Base-by-base conservation (phyloP, 192 early-diverging fungal species). In the Coemansia guatemalensis region DNA sequence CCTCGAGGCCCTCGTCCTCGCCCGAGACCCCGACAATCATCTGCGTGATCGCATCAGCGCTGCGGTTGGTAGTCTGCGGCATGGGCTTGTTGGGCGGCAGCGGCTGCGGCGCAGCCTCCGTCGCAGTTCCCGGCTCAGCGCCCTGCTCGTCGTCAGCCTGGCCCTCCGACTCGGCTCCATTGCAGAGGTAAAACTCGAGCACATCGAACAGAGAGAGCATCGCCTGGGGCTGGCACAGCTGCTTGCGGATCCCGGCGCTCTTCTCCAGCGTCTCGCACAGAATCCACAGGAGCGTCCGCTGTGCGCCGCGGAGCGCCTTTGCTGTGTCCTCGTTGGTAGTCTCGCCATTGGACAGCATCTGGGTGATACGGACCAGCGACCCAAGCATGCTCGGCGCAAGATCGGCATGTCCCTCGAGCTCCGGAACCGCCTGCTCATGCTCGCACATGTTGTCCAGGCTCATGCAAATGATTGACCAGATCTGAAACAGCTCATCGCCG, bases 371-470 rank as follows among this genome's bases (percentile, higher is more conserved):
- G 1, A 53, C 44, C 33, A 79, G 58, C 24, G 64, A 33, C 4
- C 55, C 48, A 20, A 79, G 64, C 23, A 73, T 55, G 0, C 22
- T 44, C 32, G 39, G 64, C 23, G 61, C 57, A 24, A 48, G 51
- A 21, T 64, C 63, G 0, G 71, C 18, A 23, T 70, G 41, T 39
- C 7, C 41, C 22, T 69, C 71, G 32, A 79, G 64, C 54, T 62
- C 58, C 17, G 27, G 23, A 8, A 32, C 17, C 0, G 71, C 71
- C 2, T 35, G 44, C 5, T 59, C 69, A 53, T 54, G 22, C 65
- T 71, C 73, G 73, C 73, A 81, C 62, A 81, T 23, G 6, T 39
- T 69, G 64, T 81, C 78, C 23, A 81, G 47, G 25, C 73, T 62
- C 60, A 56, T 65, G 27, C 62, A 54, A 25, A 72, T 51, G 0